These are phyloP conservation scores for Pleurotus giganteus DNA, from an alignment of 768 basidiomycete species.

Conservation along the genomic window DNA sequence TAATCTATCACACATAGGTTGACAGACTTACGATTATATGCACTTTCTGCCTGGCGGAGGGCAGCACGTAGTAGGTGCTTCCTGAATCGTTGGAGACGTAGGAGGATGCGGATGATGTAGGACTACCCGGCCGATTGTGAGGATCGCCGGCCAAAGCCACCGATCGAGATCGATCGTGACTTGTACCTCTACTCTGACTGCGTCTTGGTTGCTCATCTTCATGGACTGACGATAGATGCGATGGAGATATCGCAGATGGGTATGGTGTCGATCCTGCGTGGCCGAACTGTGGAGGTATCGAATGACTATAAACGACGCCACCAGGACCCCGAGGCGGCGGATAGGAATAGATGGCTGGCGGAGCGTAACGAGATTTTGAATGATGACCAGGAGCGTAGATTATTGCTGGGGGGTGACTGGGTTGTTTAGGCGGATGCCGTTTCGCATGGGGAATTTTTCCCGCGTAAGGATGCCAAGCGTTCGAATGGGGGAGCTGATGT, in stretches of 20 bases:
- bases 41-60: slow-evolving; percentile 69
- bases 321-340: slow-evolving; percentile 51
- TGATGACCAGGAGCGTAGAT: slow-evolving; percentile 58
- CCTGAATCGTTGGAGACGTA: slow-evolving; percentile 55
- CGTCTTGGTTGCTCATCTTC: slow-evolving; percentile 32
- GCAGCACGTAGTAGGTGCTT: slow-evolving; percentile 75
- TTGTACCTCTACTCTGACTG: slow-evolving; percentile 21
- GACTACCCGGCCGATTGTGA: slow-evolving; percentile 18
- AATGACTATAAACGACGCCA: slow-evolving; percentile 68
- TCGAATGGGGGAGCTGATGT: slow-evolving; percentile 27
- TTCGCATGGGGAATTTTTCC: slow-evolving; percentile 12
- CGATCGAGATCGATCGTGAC: slow-evolving; percentile 26
- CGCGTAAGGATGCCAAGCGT: slow-evolving; percentile 33
- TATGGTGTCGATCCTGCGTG: slow-evolving; percentile 41
- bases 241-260: slow-evolving; percentile 33
- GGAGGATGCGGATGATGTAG: slow-evolving; percentile 35
- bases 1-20: slow-evolving; percentile 13
- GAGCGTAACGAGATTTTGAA: slow-evolving; percentile 50
- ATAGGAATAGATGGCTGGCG: slow-evolving; percentile 58
- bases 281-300: slow-evolving; percentile 52
- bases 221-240: slow-evolving; percentile 33
- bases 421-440: slow-evolving; percentile 25
- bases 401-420: slow-evolving; percentile 51
- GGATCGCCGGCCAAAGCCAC: slow-evolving; percentile 13
- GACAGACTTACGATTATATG: slow-evolving; percentile 63